Evolutionary conservation across 2,329 filamentous ascomycete species (phyloP), one percentile per base, ranked within the genome.

Genomic region (Tolypocladium tropicale): DNA sequence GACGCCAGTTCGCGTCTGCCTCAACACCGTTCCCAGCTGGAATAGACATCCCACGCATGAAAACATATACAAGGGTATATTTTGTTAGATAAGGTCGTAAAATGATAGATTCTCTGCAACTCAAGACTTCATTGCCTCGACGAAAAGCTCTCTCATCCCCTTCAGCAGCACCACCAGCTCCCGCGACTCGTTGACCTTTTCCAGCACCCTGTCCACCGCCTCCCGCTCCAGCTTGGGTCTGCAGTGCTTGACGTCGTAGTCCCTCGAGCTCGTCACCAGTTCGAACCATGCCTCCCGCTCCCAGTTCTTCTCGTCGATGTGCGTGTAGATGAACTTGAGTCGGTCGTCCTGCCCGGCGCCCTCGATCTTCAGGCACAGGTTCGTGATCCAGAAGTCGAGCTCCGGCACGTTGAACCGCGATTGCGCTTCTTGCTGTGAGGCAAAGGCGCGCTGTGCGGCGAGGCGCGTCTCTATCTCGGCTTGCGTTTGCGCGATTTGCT

Each of bases 211-310:
- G 55, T 94, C 89, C 48, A 94, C 82, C 63, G 85, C 86, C 60
- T 91, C 89, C 59, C 80, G 77, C 67, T 95, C 89, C 60, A 96
- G 75, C 73, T 90, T 93, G 14, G 94, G 94, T 67, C 88, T 80
- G 64, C 86, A 88, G 63, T 89, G 86, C 58, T 85, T 81, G 39
- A 97, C 87, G 60, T 89, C 88, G 71, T 96, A 97, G 65, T 96
- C 92, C 58, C 89, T 79, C 60, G 83, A 84, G 37, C 84, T 83
- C 50, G 89, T 95, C 62, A 88, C 85, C 56, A 99, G 76, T 75
- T 97, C 93, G 68, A 99, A 97, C 85, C 89, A 95, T 16, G 89
- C 91, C 74, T 97, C 92, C 57, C 85, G 81, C 64, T 92, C 89
- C 86, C 89, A 92, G 67, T 94, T 86, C 65, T 84, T 83, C 74